Conservation (phyloP, 208 protist species). For the Acanthamoeba lenticulata region DNA sequence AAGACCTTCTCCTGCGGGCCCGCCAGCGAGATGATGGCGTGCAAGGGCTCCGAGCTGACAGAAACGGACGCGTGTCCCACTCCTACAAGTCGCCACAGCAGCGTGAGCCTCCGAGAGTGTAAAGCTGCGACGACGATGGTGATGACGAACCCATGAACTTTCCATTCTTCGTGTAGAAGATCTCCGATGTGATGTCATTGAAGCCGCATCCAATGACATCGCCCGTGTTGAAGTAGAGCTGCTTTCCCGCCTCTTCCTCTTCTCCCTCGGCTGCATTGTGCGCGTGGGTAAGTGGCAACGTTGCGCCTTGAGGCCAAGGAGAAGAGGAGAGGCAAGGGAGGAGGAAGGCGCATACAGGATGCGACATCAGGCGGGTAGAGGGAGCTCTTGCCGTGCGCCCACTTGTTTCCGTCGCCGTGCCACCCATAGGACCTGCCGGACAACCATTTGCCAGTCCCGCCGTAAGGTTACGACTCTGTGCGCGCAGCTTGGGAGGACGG, state of each 20-base stretch:
- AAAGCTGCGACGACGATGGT: neutral
- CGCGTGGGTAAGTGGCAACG: no score
- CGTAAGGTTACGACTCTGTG: neutral
- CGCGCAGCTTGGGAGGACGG: neutral
- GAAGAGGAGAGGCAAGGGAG: neutral
- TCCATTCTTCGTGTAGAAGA: constrained; percentile 66
- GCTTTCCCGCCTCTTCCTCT: neutral
- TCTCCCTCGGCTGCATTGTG: neutral
- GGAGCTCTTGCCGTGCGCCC: neutral
- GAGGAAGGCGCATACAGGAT: neutral
- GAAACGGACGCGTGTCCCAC: constrained; percentile 17
- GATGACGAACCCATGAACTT: neutral
- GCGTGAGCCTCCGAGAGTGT: neutral
- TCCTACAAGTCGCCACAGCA: neutral
- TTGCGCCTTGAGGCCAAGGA: neutral
- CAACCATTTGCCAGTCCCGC: neutral
- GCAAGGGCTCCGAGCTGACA: neutral
- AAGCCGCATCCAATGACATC: constrained; percentile 61
- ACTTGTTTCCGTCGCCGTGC: constrained; percentile 56
- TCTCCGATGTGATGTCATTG: constrained; percentile 16
- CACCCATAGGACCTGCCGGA: constrained; percentile 26
- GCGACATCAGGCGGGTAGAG: neutral
- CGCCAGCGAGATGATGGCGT: neutral
- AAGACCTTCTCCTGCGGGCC: constrained; percentile 49
- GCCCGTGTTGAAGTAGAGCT: constrained; percentile 47